Evolutionary conservation across 306 rosid genomes (phyloP).

Genomic region (Pyrus betulifolia): DNA sequence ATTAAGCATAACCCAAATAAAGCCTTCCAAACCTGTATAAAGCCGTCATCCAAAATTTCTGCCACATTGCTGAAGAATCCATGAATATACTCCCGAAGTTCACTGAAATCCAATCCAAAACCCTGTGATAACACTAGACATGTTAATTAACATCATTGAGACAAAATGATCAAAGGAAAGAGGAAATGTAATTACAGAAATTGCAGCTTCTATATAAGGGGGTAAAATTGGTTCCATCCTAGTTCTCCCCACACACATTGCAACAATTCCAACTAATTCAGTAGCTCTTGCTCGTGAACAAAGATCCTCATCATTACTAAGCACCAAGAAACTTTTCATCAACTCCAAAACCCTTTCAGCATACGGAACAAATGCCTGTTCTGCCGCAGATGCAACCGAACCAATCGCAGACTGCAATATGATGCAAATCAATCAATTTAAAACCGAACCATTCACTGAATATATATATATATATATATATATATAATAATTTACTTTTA

Average conservation of each 20-base stretch:
- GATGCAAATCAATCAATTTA: neutral
- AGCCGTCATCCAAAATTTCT: constrained; percentile 82
- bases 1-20: constrained; percentile 11
- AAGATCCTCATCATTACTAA: constrained; percentile 86
- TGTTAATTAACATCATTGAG: constrained; percentile 5
- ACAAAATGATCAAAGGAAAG: constrained; percentile 4
- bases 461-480: constrained; percentile 2
- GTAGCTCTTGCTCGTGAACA: constrained; percentile 95
- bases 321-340: constrained; percentile 90
- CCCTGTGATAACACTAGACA: constrained; percentile 51
- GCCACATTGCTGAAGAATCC: constrained; percentile 96
- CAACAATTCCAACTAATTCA: constrained; percentile 96
- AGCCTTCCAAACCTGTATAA: constrained; percentile 58
- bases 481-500: neutral
- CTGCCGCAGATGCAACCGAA: constrained; percentile 94
- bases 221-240: constrained; percentile 91
- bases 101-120: constrained; percentile 83
- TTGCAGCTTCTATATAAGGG: constrained; percentile 89
- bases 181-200: constrained; percentile 54
- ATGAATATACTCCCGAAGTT: constrained; percentile 95
- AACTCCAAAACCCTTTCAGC: constrained; percentile 94
- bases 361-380: constrained; percentile 88
- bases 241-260: constrained; percentile 85
- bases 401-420: constrained; percentile 92
- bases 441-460: constrained; percentile 6